These are phyloP conservation scores for Pichia pseudocactophila DNA, from an alignment of 805 yeast genomes.

Conservation along the genomic window DNA sequence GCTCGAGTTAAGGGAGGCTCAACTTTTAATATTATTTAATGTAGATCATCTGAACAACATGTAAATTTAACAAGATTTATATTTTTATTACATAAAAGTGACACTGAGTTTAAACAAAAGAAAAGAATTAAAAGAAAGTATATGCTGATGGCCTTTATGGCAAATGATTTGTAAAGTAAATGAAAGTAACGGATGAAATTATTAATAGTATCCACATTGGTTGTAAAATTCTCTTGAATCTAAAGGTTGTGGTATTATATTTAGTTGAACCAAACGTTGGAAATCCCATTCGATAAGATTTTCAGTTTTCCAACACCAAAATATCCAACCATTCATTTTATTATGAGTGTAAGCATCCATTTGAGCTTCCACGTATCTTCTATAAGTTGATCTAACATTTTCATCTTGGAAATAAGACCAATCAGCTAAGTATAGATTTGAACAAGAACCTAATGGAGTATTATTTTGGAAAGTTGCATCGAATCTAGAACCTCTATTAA, in stretches of 20 bases:
- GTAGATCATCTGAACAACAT: too few relatives aligned
- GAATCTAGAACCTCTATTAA: constrained; percentile 71
- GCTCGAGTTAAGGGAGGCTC: too few relatives aligned
- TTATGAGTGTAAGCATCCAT: constrained; percentile 56
- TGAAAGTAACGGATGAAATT: background rate
- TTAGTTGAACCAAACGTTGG: constrained; percentile 44
- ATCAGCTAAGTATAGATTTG: constrained; percentile 34
- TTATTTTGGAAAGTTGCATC: constrained; percentile 45
- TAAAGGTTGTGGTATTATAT: constrained; percentile 77
- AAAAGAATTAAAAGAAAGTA: background rate
- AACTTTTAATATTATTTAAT: too few relatives aligned
- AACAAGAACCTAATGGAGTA: constrained; percentile 54
- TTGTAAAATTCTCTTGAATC: constrained; percentile 21
- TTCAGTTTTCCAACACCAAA: constrained; percentile 94
- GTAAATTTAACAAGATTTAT: too few relatives aligned
- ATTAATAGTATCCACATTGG: constrained; percentile 25
- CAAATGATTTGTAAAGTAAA: background rate
- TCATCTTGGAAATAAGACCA: constrained; percentile 44
- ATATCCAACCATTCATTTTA: constrained; percentile 75
- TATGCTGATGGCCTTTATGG: background rate
- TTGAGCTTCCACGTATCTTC: constrained; percentile 81
- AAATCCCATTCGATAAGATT: constrained; percentile 80
- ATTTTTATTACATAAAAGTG: too few relatives aligned
- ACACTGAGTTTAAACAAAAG: background rate
- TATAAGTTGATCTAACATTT: constrained; percentile 45